Evolutionary conservation across 2,329 filamentous ascomycete species (phyloP), one percentile per base, ranked within the genome.

Genomic region (Ophiobolus disseminans): DNA sequence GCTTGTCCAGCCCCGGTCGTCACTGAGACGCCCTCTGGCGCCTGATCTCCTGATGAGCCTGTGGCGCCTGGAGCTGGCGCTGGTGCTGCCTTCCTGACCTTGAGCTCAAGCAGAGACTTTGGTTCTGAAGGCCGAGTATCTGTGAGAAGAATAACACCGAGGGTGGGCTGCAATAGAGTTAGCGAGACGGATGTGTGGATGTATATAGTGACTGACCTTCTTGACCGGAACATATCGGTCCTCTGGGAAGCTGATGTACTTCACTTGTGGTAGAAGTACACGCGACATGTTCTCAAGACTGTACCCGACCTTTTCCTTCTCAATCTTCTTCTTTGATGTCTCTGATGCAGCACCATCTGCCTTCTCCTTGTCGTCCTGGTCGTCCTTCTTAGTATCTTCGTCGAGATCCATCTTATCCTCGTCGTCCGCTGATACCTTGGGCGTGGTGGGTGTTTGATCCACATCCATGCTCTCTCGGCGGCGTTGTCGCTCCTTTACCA

Each of bases 281-380:
- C 94, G 85, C 45, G 89, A 95, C 91, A 99, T 95, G 80, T 99
- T 99, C 70, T 94, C 90, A 54, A 99, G 83, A 57, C 97, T 91
- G 72, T 94, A 97, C 61, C 94, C 94, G 50, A 96, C 84, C 83
- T 96, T 97, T 78, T 99, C 94, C 79, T 94, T 95, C 75, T 97
- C 91, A 0, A 80, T 79, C 81, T 94, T 95, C 83, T 95, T 96
- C 83, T 93, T 96, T 28, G 80, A 77, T 11, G 87, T 84, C 30
- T 79, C 75, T 1, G 81, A 62, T 10, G 76, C 72, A 1, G 78
- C 74, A 2, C 73, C 66, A 41, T 88, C 85, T 35, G 87, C 80
- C 32, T 80, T 70, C 40, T 73, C 71, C 32, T 69, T 70, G 20
- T 72, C 72, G 21, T 73, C 71, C 32, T 69, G 69, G 20, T 72